Conservation (phyloP, 345 rosid species). For the Luvunga scandens region DNA sequence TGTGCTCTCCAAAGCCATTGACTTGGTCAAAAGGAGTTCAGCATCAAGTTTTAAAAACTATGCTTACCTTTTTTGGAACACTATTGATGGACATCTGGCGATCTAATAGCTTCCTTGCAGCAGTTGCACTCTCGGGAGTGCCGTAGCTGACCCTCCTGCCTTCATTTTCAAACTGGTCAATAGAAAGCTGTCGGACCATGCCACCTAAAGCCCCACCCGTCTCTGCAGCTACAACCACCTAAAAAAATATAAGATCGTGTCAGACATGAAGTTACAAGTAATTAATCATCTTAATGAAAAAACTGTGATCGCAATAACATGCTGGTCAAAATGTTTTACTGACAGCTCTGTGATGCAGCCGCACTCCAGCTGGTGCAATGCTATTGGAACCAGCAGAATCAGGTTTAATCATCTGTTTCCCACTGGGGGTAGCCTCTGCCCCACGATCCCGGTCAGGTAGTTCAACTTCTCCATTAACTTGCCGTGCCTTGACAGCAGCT, state of each 20-base stretch:
- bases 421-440: slow-evolving; percentile 95
- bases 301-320: neutral
- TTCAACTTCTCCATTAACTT: slow-evolving; percentile 86
- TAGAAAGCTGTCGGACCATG: slow-evolving; percentile 93
- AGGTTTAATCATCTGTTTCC: slow-evolving; percentile 76
- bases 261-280: slow-evolving; percentile 1
- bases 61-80: slow-evolving; percentile 88
- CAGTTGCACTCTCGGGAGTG: slow-evolving; percentile 89
- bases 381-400: slow-evolving; percentile 61
- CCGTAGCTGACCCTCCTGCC: slow-evolving; percentile 97
- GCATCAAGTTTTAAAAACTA: neutral
- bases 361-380: slow-evolving; percentile 74
- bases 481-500: slow-evolving; percentile 98
- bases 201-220: slow-evolving; percentile 98
- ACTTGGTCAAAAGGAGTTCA: neutral
- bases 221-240: slow-evolving; percentile 99
- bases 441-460: slow-evolving; percentile 82
- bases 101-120: slow-evolving; percentile 94
- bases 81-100: slow-evolving; percentile 93
- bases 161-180: slow-evolving; percentile 97
- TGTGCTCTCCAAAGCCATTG: neutral
- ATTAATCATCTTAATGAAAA: slow-evolving; percentile 12
- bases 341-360: slow-evolving; percentile 96
- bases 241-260: slow-evolving; percentile 19
- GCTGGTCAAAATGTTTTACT: slow-evolving; percentile 31